These are phyloP conservation scores for Sclerotinia minor DNA, from an alignment of 2,329 filamentous ascomycete genomes.

Conservation along the genomic window DNA sequence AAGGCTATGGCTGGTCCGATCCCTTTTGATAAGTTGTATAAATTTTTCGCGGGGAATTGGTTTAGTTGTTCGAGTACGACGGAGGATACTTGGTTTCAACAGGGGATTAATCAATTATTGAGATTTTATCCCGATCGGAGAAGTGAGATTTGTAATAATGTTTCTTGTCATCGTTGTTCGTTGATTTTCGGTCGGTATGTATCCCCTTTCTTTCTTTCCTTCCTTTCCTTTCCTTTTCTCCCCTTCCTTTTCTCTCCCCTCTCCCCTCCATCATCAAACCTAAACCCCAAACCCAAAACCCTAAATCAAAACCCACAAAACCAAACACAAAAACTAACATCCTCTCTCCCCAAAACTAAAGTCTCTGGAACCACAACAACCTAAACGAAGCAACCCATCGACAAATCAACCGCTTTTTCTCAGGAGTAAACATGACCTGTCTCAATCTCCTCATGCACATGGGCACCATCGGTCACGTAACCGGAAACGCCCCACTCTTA, in stretches of 20 bases:
- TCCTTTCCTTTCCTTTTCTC: background rate
- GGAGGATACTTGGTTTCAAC: constrained; percentile 52
- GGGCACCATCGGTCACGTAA: constrained; percentile 53
- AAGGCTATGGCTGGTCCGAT: constrained; percentile 54
- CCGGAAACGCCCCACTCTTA: constrained; percentile 52
- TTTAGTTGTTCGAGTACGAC: constrained; percentile 53
- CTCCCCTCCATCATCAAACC: too few relatives aligned
- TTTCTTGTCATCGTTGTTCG: constrained; percentile 59
- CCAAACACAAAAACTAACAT: too few relatives aligned
- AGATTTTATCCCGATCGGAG: constrained; percentile 57
- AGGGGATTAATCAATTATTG: constrained; percentile 54
- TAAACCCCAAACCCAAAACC: too few relatives aligned
- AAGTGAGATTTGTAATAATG: constrained; percentile 60
- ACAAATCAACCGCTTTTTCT: constrained; percentile 61
- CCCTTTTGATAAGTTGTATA: constrained; percentile 52
- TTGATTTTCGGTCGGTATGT: constrained; percentile 59
- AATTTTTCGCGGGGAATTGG: constrained; percentile 52
- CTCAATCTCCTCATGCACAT: constrained; percentile 58
- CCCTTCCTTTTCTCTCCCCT: too few relatives aligned
- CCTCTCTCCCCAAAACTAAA: background rate
- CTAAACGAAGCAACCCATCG: constrained; percentile 65
- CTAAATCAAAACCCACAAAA: too few relatives aligned
- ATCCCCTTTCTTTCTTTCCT: background rate
- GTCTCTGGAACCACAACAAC: constrained; percentile 62
- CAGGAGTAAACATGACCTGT: constrained; percentile 61